A percentile compares a stretch with the other conserved stretches of the same genome.
These are phyloP conservation scores for Colletotrichum truncatum DNA, from an alignment of 2,329 filamentous ascomycete species.

Conservation along the genomic window DNA sequence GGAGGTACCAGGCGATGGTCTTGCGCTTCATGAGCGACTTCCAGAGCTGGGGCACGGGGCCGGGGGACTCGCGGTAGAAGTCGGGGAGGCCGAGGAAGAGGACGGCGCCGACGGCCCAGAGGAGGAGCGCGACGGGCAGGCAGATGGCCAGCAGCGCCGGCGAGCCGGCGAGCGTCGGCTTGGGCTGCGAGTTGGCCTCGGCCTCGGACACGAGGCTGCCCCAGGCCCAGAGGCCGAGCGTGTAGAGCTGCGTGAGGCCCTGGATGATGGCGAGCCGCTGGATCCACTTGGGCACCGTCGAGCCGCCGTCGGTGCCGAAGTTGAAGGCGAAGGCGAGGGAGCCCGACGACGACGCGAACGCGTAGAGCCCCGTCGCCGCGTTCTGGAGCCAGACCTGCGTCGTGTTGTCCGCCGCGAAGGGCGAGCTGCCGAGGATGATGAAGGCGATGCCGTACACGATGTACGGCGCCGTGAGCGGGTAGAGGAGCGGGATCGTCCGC, in stretches of 20 bases:
- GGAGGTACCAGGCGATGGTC: constrained; percentile 74
- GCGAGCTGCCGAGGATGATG: constrained; percentile 68
- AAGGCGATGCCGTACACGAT: constrained; percentile 71
- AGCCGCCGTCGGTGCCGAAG: constrained; percentile 71
- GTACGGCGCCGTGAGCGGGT: constrained; percentile 67
- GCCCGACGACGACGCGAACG: constrained; percentile 69
- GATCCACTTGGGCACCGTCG: constrained; percentile 71
- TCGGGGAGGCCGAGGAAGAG: constrained; percentile 69
- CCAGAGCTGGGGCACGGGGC: constrained; percentile 73
- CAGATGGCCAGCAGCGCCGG: constrained; percentile 54
- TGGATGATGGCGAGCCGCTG: constrained; percentile 73
- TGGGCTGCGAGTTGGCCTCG: constrained; percentile 22
- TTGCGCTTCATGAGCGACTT: constrained; percentile 68
- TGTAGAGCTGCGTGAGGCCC: constrained; percentile 73
- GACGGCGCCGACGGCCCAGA: constrained; percentile 65
- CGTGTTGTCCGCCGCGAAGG: constrained; percentile 52
- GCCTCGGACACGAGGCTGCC: constrained; percentile 44
- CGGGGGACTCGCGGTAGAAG: constrained; percentile 72
- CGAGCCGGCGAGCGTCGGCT: constrained; percentile 39
- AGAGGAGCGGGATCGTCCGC: constrained; percentile 64
- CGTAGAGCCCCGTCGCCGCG: constrained; percentile 69
- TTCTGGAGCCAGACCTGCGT: constrained; percentile 62
- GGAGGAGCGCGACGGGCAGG: constrained; percentile 63
- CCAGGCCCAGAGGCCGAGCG: constrained; percentile 75
- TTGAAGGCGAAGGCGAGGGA: constrained; percentile 74